Conservation (phyloP, 345 rosid species). For the Corchorus capsularis region DNA sequence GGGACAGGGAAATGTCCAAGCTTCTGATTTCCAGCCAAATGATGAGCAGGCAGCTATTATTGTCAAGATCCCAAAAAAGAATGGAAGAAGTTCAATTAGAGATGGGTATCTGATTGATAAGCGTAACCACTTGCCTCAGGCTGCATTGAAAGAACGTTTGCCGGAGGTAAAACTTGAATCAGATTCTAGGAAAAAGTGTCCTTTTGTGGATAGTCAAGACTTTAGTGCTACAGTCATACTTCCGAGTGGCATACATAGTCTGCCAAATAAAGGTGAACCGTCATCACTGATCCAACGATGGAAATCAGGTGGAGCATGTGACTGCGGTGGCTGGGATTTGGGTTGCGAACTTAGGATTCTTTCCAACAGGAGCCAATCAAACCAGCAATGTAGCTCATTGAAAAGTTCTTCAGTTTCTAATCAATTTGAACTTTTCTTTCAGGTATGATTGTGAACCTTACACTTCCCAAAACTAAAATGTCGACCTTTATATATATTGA, state of each 20-base stretch:
- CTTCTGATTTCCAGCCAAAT: constrained; percentile 52
- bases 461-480: not conserved
- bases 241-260: constrained; percentile 83
- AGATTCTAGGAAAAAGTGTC: constrained; percentile 23
- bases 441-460: constrained; percentile 39
- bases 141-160: constrained; percentile 28
- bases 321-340: constrained; percentile 99
- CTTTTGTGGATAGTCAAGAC: constrained; percentile 30
- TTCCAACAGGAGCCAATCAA: constrained; percentile 39
- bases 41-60: constrained; percentile 92
- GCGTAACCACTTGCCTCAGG: constrained; percentile 12
- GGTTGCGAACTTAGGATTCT: constrained; percentile 81
- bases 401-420: constrained; percentile 39
- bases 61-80: constrained; percentile 51
- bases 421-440: constrained; percentile 58
- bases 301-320: constrained; percentile 93
- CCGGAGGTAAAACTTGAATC: constrained; percentile 21
- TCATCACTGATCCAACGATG: constrained; percentile 86
- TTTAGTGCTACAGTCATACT: constrained; percentile 66
- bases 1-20: constrained; percentile 39
- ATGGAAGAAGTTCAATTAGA: constrained; percentile 23
- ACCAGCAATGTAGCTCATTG: constrained; percentile 33
- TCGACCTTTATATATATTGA: not conserved
- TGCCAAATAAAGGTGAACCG: constrained; percentile 87
- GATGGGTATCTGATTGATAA: constrained; percentile 36